phyloP scores from a whole-genome alignment of 257 asterid genomes.

The Solanum pinnatisectum region DNA sequence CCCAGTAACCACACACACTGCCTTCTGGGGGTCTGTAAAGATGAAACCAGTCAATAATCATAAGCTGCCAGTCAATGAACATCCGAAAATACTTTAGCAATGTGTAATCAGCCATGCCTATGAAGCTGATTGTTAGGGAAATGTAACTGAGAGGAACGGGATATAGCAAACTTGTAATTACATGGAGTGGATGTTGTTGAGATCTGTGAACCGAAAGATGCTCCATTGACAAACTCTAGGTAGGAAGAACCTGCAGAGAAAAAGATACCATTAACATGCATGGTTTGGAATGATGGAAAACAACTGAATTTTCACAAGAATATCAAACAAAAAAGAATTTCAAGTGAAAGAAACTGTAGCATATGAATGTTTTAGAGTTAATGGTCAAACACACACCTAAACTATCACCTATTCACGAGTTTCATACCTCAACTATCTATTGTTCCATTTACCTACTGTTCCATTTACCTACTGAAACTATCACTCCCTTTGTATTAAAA shows the following conservation, averaged over 20 bases:
- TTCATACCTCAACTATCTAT: neutral
- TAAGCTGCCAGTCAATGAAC: neutral
- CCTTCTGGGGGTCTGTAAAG: conserved; percentile 69
- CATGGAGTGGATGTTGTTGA: conserved; percentile 49
- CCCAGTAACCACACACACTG: conserved; percentile 76
- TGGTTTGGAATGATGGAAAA: neutral
- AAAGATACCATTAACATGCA: neutral
- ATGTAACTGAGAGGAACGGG: neutral
- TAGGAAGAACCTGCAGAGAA: conserved; percentile 41
- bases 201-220: conserved; percentile 62
- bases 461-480: neutral
- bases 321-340: neutral
- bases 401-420: neutral
- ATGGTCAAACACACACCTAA: neutral
- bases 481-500: neutral
- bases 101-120: neutral
- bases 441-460: neutral
- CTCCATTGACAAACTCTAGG: conserved; percentile 61
- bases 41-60: conserved; percentile 10
- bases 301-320: neutral
- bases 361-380: neutral
- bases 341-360: neutral
- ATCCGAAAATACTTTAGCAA: neutral
- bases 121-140: neutral
- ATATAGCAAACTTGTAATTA: conserved; percentile 13